Evolutionary conservation across 768 basidiomycete genomes (phyloP), one percentile per base, ranked within the genome.

Genomic region (Amanita molliuscula): DNA sequence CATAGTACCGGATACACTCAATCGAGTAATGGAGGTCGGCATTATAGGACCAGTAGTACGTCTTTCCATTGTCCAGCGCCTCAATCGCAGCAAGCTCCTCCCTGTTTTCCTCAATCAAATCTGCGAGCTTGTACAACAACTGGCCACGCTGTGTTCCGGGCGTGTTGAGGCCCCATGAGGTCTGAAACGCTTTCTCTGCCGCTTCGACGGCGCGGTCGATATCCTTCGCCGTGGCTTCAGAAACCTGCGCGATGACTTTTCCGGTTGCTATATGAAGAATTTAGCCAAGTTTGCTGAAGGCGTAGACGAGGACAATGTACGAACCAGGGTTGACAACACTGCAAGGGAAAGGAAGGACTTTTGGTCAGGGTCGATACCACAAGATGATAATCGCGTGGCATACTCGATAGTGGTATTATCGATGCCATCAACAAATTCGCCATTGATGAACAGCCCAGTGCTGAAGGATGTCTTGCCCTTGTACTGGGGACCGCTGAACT

Each of bases 21-120:
- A 82, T 70, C 0, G 75, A 63, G 47, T 64, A 64, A 0, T 58
- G 56, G 4, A 86, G 61, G 55, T 88, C 87, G 0, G 58, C 63
- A 15, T 59, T 64, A 52, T 67, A 76, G 9, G 79, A 70, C 61
- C 64, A 69, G 6, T 47, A 33, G 58, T 71, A 82, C 1, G 76
- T 73, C 65, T 84, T 83, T 80, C 78, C 78, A 52, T 81, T 81
- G 61, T 91, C 78, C 54, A 87, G 65, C 11, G 81, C 67, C 66
- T 92, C 89, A 35, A 92, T 62, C 0, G 86, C 86, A 1, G 84
- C 78, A 48, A 91, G 69, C 48, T 79, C 76, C 26, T 85, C 81
- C 1, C 61, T 58, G 64, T 89, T 62, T 36, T 67, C 54, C 57
- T 86, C 81, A 59, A 93, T 72, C 48, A 84, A 63, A 28, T 75